A percentile compares a stretch with the other conserved stretches of the same genome.
Evolutionary conservation across 371 early-diverging fungal genomes (phyloP).

Genomic region (Apophysomyces sp.): DNA sequence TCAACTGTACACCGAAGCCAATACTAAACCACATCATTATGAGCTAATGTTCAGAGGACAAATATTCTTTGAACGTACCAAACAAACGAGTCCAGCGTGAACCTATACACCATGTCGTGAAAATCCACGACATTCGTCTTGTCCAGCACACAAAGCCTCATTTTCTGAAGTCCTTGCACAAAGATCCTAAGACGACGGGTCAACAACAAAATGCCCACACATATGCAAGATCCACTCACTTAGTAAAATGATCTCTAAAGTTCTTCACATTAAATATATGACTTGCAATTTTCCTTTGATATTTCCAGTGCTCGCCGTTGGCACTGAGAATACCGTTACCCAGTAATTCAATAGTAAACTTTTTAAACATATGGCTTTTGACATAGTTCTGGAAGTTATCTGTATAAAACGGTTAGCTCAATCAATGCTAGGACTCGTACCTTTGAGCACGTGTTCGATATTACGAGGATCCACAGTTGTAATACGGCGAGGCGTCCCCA

Average conservation of each 20-base stretch:
- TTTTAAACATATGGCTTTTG: slow-evolving; percentile 30
- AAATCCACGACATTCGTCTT: slow-evolving; percentile 26
- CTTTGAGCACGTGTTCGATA: slow-evolving; percentile 32
- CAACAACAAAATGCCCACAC: not conserved
- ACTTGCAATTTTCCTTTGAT: slow-evolving; percentile 68
- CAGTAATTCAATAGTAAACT: slow-evolving; percentile 22
- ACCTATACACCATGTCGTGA: slow-evolving; percentile 46
- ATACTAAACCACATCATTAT: not conserved
- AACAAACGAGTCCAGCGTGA: slow-evolving; percentile 58
- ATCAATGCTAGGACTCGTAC: slow-evolving; percentile 7
- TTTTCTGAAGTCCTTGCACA: not conserved
- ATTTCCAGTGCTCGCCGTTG: slow-evolving; percentile 65
- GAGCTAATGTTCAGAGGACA: not conserved
- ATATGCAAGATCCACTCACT: slow-evolving; percentile 17
- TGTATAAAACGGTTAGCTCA: not conserved
- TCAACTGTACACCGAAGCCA: not conserved
- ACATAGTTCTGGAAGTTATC: slow-evolving; percentile 47
- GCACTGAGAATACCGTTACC: slow-evolving; percentile 60
- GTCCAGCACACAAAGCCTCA: not conserved
- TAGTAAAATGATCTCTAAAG: slow-evolving; percentile 65
- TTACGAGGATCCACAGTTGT: slow-evolving; percentile 25
- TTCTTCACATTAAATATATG: slow-evolving; percentile 73
- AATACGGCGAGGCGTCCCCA: slow-evolving; percentile 26
- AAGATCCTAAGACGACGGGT: not conserved
- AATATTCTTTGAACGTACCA: slow-evolving; percentile 21